Evolutionary conservation across 768 basidiomycete species (phyloP), one percentile per base, ranked within the genome.

Genomic region (Suillus decipiens): DNA sequence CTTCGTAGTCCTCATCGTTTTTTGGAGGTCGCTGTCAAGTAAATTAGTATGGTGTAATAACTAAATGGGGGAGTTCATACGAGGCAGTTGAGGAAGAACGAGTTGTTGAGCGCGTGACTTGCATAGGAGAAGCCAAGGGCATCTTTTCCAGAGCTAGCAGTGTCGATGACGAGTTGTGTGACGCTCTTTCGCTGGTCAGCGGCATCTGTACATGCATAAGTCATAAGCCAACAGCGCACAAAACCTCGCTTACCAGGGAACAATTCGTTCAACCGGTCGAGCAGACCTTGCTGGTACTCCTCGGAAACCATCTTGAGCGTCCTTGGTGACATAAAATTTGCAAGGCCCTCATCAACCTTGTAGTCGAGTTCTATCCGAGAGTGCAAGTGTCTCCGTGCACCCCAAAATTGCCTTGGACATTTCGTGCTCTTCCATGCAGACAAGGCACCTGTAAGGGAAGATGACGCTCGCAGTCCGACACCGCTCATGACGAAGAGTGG

Each of bases 81-180:
- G 43, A 99, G 81, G 62, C 82, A 82, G 67, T 92, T 84, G 34
- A 99, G 83, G 82, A 99, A 99, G 84, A 93, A 99, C 68, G 88
- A 88, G 75, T 97, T 99, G 79, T 99, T 99, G 65, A 98, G 79
- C 6, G 96, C 93, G 54, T 93, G 84, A 66, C 90, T 90, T 4
- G 96, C 95, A 71, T 96, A 95, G 76, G 92, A 96, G 77, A 95
- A 99, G 31, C 86, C 85, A 59, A 96, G 76, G 1, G 86, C 82
- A 59, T 86, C 77, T 28, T 84, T 78, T 48, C 84, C 84, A 36
- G 85, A 77, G 17, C 78, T 69, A 0, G 93, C 85, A 11, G 90
- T 86, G 41, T 82, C 81, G 37, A 93, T 81, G 31, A 96, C 83
- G 28, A 90, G 90, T 70, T 94, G 87, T 0, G 84, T 82, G 37